These are phyloP conservation scores for Volutella citrinella DNA, from an alignment of 2,329 filamentous ascomycete genomes.

Conservation along the genomic window DNA sequence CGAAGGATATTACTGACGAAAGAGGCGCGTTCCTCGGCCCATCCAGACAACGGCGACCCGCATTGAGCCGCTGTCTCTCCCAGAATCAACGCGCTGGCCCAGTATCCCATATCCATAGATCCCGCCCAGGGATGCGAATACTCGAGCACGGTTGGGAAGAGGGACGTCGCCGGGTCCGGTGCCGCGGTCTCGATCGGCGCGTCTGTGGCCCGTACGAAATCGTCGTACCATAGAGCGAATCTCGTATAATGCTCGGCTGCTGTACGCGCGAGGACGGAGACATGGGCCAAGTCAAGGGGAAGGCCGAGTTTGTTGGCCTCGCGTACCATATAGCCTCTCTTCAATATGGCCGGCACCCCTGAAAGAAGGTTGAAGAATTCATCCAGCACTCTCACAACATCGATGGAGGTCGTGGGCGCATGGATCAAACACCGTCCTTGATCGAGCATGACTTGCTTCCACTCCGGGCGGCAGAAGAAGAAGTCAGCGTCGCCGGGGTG, in stretches of 20 bases:
- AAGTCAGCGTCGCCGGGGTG: constrained; percentile 31
- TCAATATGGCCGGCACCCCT: constrained; percentile 32
- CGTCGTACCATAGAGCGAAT: constrained; percentile 32
- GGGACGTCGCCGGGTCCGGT: constrained; percentile 26
- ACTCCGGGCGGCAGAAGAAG: constrained; percentile 35
- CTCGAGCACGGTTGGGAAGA: constrained; percentile 31
- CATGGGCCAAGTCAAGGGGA: constrained; percentile 25
- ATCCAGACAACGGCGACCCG: constrained; percentile 20
- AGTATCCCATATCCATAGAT: constrained; percentile 34
- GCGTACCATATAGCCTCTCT: constrained; percentile 30
- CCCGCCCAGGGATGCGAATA: constrained; percentile 33
- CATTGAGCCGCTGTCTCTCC: constrained; percentile 36
- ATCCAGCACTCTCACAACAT: constrained; percentile 27
- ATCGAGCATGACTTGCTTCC: constrained; percentile 32
- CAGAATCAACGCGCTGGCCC: constrained; percentile 38
- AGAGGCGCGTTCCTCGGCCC: constrained; percentile 22
- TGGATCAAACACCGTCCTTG: constrained; percentile 24
- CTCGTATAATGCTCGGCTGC: constrained; percentile 27
- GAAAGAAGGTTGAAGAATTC: constrained; percentile 32
- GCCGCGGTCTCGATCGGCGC: constrained; percentile 27
- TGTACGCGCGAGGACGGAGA: constrained; percentile 26
- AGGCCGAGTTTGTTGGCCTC: constrained; percentile 26
- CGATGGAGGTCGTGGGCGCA: constrained; percentile 16
- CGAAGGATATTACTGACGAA: constrained; percentile 33
- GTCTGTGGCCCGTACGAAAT: no score